Base-by-base conservation (phyloP, 805 yeast species). In the Tetrapisispora nanseiensis region DNA sequence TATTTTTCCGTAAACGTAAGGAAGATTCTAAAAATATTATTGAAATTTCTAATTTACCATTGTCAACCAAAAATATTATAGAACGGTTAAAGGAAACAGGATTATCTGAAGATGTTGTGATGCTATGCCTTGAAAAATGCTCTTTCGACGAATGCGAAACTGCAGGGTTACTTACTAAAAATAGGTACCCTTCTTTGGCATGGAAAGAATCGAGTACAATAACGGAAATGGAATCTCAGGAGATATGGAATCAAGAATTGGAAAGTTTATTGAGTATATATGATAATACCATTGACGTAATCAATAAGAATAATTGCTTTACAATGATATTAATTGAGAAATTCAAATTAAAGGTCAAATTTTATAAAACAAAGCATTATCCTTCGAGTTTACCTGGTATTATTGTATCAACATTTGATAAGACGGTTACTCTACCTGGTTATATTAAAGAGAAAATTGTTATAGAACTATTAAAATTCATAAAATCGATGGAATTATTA, bases 351-450 rank as follows among this genome's bases (percentile, higher is more conserved):
- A 62, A 47, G 48, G 42, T 57, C 48, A 67, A 47, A 45, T 69
- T 74, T 21, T 78, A 67, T 63, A 65, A 68, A 49, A 66, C 82
- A 4, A 43, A 51, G 1, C 51, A 61, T 16, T 87, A 87, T 59
- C 96, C 97, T 0, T 52, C 62, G 24, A 68, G 69, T 8, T 54
- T 86, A 20, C 86, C 90, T 0, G 95, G 95, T 0, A 64, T 87
- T 7, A 78, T 79, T 15, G 52, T 80, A 2, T 65, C 70, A 6
- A 63, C 71, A 0, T 58, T 60, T 41, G 65, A 63, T 33, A 56
- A 49, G 20, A 50, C 72, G 9, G 70, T 70, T 50, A 73, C 73
- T 42, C 62, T 86, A 33, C 87, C 95, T 10, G 78, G 72, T 54
- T 84, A 82, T 54, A 77, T 83, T 50, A 82, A 80, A 48, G 49